Conservation (phyloP, 768 basidiomycete species). For the Omphalotus guepiniiformis region DNA sequence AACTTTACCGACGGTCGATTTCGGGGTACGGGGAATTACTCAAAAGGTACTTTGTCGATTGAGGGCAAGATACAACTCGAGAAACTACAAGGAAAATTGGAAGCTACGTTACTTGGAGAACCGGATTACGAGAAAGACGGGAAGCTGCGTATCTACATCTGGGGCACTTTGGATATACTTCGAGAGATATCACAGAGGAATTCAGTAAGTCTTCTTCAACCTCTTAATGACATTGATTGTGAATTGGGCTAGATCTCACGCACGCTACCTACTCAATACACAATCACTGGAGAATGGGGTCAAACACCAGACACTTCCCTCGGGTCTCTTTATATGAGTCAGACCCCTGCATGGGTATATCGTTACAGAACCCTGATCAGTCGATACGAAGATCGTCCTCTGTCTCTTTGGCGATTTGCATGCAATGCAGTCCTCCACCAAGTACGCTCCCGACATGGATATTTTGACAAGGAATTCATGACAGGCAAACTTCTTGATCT, state of each 20-base stretch:
- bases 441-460: background rate
- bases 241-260: background rate
- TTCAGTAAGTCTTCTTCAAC: background rate
- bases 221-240: background rate
- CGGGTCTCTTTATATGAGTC: background rate
- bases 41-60: background rate
- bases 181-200: background rate
- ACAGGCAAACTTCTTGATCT: background rate
- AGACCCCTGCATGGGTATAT: constrained; percentile 5
- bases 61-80: background rate
- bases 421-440: constrained; percentile 2
- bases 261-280: constrained; percentile 1
- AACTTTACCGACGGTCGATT: background rate
- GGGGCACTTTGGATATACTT: background rate
- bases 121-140: constrained; percentile 1
- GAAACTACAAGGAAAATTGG: background rate
- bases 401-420: background rate
- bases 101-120: background rate
- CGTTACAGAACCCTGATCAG: background rate
- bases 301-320: background rate
- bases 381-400: background rate
- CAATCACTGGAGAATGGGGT: constrained; percentile 1
- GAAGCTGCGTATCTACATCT: background rate
- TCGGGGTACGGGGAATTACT: background rate
- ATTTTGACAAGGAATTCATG: background rate